phyloP scores from a whole-genome alignment of 345 rosid species.

The Abelmoschus esculentus region DNA sequence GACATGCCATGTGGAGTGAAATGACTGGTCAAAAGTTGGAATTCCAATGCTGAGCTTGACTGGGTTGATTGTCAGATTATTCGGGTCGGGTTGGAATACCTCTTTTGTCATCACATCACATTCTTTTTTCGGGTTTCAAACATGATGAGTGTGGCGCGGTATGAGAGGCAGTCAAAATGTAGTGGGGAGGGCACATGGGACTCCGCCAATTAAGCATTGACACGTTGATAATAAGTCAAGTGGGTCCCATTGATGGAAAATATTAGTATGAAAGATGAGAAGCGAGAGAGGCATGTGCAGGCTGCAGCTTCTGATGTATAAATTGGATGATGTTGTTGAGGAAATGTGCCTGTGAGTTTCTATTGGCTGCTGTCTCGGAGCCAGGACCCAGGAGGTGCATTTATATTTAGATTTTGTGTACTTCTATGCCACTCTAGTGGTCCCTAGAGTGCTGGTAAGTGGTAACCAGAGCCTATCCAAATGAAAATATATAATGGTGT shows the following conservation, averaged over 20 bases:
- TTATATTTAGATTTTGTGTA: neutral
- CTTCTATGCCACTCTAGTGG: neutral
- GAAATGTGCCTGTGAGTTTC: neutral
- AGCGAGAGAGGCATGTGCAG: neutral
- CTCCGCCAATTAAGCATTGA: conserved; percentile 18
- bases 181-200: conserved; percentile 5
- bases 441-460: neutral
- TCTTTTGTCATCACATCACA: conserved; percentile 5
- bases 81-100: conserved; percentile 9
- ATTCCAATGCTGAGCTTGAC: conserved; percentile 47
- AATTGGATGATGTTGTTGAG: neutral
- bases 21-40: conserved; percentile 1
- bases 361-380: neutral
- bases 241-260: neutral
- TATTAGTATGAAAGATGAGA: neutral
- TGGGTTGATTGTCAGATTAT: conserved; percentile 11
- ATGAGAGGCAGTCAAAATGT: neutral
- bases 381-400: neutral
- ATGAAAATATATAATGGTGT: no score
- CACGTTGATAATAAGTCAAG: conserved; percentile 21
- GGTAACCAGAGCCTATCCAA: no score
- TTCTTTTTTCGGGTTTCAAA: neutral
- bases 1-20: conserved; percentile 36
- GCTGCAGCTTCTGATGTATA: neutral
- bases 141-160: conserved; percentile 5